Percentiles rank a stretch among this genome's conserved stretches.
Evolutionary conservation across 1,139 yeast species (phyloP).

Genomic region (Candida sanyaensis): DNA sequence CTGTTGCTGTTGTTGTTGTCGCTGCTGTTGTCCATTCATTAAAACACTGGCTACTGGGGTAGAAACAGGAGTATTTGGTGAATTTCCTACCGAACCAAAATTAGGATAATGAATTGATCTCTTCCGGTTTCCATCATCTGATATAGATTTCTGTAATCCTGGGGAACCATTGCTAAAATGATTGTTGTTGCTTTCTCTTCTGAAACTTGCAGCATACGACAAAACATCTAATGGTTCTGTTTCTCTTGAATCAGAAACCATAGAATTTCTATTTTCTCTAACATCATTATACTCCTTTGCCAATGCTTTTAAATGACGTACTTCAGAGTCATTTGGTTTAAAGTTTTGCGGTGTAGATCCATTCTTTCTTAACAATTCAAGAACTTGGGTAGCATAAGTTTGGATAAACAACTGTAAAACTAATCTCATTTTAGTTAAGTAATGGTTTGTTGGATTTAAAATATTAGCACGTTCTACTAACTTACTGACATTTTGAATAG

Average conservation of each 20-base stretch:
- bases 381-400: conserved; percentile 59
- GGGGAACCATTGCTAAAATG: background rate
- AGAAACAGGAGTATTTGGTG: conserved; percentile 4
- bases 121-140: conserved; percentile 2
- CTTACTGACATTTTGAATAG: conserved; percentile 45
- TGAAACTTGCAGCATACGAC: conserved; percentile 36
- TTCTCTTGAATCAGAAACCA: conserved; percentile 6
- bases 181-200: conserved; percentile 11
- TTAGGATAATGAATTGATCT: conserved; percentile 2
- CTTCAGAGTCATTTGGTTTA: conserved; percentile 16
- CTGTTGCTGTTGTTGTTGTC: background rate
- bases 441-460: conserved; percentile 48
- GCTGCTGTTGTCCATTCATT: background rate
- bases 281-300: conserved; percentile 11
- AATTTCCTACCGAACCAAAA: conserved; percentile 13
- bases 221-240: conserved; percentile 35
- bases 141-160: conserved; percentile 2
- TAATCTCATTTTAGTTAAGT: conserved; percentile 53
- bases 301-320: conserved; percentile 18
- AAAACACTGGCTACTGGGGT: background rate
- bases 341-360: conserved; percentile 29
- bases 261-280: conserved; percentile 6
- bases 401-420: conserved; percentile 60
- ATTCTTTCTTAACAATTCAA: conserved; percentile 29
- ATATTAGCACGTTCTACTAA: conserved; percentile 37